Base-by-base conservation (phyloP, 2,329 filamentous ascomycete genomes). In the Zasmidium citrigriseum region DNA sequence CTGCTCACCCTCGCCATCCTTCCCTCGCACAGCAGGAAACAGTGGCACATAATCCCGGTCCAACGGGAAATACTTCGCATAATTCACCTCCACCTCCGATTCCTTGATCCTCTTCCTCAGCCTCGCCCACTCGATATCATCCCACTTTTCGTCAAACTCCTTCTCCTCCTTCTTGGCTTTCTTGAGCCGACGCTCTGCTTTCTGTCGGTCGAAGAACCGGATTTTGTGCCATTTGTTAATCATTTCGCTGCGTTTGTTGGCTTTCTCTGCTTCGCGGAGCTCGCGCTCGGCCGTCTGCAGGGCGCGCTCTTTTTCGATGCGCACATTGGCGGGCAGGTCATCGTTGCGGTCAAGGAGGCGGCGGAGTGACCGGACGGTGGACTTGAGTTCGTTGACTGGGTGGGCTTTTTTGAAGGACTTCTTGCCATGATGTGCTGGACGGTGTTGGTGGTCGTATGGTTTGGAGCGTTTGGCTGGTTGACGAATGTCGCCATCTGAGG, bases 151-250 rank as follows among this genome's bases (percentile, higher is more conserved):
- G 52, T 80, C 78, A 20, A 79, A 74, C 48, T 80, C 75, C 18
- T 81, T 75, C 41, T 89, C 76, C 63, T 82, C 82, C 67, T 84
- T 85, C 67, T 80, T 78, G 52, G 89, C 77, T 68, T 87, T 84
- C 73, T 89, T 92, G 53, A 86, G 78, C 45, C 86, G 79, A 58
- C 89, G 81, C 52, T 82, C 82, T 24, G 89, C 89, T 74, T 91
- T 92, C 75, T 90, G 87, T 49, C 88, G 83, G 89, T 90, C 90
- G 74, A 93, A 93, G 72, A 95, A 95, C 24, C 90, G 81, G 52
- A 93, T 85, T 84, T 91, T 93, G 72, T 93, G 90, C 68, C 92
- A 95, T 73, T 87, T 89, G 52, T 80, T 80, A 62, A 93, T 91
- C 84, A 93, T 90, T 59, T 85, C 81, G 66, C 82, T 82, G 64